Base-by-base conservation (phyloP, 1,284 basidiomycete genomes). In the Apiotrichum montevideense region DNA sequence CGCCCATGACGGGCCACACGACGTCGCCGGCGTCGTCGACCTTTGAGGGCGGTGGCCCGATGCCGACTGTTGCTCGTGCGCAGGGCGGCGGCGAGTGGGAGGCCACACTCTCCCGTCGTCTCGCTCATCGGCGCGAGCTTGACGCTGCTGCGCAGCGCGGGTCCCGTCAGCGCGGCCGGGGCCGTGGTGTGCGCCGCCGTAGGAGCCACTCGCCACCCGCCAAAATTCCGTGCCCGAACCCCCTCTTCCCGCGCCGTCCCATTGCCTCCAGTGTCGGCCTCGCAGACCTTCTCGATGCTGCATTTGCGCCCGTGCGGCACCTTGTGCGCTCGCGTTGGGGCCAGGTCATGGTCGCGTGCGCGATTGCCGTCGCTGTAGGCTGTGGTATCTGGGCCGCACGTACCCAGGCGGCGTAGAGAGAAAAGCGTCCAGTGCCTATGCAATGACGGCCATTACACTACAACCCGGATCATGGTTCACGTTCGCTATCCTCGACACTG, bases 11-110 rank as follows among this genome's bases (percentile, higher is more conserved):
- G 1, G 37, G 39, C n/a, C 33, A 29, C 2, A 60, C 58, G 3
- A 56, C 62, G 4, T 66, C 66, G 14, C 57, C 63, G 2, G 62
- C 54, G 3, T 49, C 49, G 32, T 57, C 55, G 39, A 59, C 56
- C 32, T 52, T 56, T 32, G 58, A 56, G n/a, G 52, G 52, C 37
- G 41, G 51, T 37, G 34, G 62, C 50, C 46, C 61, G 54, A 68
- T 71, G 63, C 73, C 73, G 14, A 75, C 73, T 0, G 67, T 75
- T 3, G 70, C 70, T 0, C 49, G 66, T 14, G 66, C 67, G 0
- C 57, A 64, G 29, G 72, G 68, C 11, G 67, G 70, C 1, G 69
- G 69, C 5, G 71, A 75, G 46, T 75, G 73, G 73, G 71, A 75
- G 59, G 73, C 73, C 1, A 67, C 60, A 4, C 59, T 73, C 4